phyloP scores from a whole-genome alignment of 2,329 filamentous ascomycete genomes.

The Cercospora janseana region DNA sequence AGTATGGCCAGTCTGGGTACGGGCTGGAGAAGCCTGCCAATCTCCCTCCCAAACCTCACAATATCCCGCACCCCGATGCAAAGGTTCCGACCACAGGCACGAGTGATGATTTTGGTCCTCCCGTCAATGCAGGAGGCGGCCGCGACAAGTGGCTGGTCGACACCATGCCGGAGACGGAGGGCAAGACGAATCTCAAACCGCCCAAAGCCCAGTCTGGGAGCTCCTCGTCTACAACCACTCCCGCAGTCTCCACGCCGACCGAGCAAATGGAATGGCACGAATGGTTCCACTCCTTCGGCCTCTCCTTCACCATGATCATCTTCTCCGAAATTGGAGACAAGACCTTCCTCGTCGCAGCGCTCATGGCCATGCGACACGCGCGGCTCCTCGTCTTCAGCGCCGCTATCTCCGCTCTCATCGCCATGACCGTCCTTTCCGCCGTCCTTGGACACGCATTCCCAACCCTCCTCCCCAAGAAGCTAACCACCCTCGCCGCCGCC shows the following conservation, averaged over 20 bases:
- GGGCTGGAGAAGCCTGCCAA: constrained; percentile 52
- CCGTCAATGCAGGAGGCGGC: constrained; percentile 23
- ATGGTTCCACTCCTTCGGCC: constrained; percentile 75
- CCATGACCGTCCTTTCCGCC: constrained; percentile 91
- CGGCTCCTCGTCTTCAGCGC: constrained; percentile 90
- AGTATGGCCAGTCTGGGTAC: constrained; percentile 29
- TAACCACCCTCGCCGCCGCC: constrained; percentile 84
- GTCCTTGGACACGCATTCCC: constrained; percentile 90
- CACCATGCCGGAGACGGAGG: constrained; percentile 42
- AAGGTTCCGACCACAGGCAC: constrained; percentile 29
- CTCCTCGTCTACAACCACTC: constrained; percentile 12
- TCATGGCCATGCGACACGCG: constrained; percentile 99
- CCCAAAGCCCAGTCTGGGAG: constrained; percentile 30
- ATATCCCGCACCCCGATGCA: constrained; percentile 68
- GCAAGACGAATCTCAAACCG: constrained; percentile 34
- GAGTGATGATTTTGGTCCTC: constrained; percentile 27
- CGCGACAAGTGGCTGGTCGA: constrained; percentile 37
- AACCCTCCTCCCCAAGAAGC: constrained; percentile 80
- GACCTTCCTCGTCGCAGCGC: constrained; percentile 91
- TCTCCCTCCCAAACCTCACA: constrained; percentile 74
- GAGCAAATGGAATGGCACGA: constrained; percentile 34
- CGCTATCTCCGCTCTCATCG: constrained; percentile 83
- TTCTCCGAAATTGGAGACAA: constrained; percentile 98
- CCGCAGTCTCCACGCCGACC: constrained; percentile 15
- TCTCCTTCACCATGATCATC: constrained; percentile 95